Conservation (phyloP, 345 rosid species). For the Pseudoturritis turrita region DNA sequence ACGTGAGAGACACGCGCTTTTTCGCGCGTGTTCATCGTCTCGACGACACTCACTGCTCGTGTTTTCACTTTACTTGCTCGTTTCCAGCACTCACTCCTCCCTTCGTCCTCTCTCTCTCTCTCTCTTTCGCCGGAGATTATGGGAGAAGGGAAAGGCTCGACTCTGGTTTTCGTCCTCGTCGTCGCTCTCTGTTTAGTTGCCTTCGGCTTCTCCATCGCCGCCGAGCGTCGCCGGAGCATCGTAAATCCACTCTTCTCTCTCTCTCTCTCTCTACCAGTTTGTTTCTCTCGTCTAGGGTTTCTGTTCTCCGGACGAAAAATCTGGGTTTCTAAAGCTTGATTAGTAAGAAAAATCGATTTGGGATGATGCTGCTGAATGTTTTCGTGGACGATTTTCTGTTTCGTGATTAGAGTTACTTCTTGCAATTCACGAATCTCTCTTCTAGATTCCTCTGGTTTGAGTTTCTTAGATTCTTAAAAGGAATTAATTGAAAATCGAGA, state of each 20-base stretch:
- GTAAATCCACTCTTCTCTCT: conserved; percentile 32
- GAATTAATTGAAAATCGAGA: background rate
- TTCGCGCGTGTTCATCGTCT: background rate
- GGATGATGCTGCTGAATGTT: background rate
- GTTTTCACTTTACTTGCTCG: conserved; percentile 19
- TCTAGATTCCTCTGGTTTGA: background rate
- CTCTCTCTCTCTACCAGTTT: background rate
- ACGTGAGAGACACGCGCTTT: background rate
- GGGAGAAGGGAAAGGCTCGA: conserved; percentile 68
- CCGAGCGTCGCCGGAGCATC: conserved; percentile 85
- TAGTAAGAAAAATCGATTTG: background rate
- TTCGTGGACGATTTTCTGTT: background rate
- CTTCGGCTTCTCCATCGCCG: conserved; percentile 93
- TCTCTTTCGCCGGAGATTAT: conserved; percentile 26
- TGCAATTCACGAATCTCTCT: background rate
- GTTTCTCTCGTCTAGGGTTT: background rate
- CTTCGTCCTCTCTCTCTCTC: conserved; percentile 6
- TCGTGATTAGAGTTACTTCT: background rate
- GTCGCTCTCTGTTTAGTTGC: conserved; percentile 81
- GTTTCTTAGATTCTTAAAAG: background rate
- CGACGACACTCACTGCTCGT: background rate
- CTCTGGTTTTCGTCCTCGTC: conserved; percentile 66
- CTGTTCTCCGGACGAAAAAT: background rate
- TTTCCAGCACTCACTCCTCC: background rate
- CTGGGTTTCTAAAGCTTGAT: background rate